Evolutionary conservation across 306 rosid species (phyloP).

Genomic region (Fagus sylvatica): DNA sequence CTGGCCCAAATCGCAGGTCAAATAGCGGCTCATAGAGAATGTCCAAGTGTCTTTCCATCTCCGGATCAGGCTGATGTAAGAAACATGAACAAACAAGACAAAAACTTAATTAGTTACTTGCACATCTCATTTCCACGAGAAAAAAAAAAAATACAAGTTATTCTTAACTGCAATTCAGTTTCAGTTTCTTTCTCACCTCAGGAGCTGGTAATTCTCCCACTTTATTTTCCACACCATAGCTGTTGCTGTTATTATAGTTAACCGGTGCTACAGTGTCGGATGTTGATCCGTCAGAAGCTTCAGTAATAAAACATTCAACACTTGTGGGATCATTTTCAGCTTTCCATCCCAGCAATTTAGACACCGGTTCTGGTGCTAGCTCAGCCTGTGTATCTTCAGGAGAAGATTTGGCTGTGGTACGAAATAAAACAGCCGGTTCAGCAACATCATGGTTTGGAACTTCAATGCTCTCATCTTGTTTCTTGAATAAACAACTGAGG

Average conservation of each 20-base stretch:
- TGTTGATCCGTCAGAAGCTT: constrained; percentile 41
- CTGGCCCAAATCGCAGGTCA: constrained; percentile 34
- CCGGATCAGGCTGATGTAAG: constrained; percentile 33
- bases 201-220: constrained; percentile 14
- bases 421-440: constrained; percentile 50
- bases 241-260: constrained; percentile 35
- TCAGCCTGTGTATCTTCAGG: constrained; percentile 53
- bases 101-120: not conserved
- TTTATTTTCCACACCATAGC: constrained; percentile 35
- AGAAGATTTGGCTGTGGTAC: constrained; percentile 43
- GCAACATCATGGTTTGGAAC: constrained; percentile 49
- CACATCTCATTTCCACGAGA: not conserved
- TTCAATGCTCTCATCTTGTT: constrained; percentile 68
- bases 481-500: constrained; percentile 83
- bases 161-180: constrained; percentile 2
- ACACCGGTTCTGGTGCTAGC: constrained; percentile 36
- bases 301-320: constrained; percentile 17
- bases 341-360: constrained; percentile 44
- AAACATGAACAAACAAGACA: constrained; percentile 9
- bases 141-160: not conserved
- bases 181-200: constrained; percentile 41
- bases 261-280: constrained; percentile 40
- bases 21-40: no score
- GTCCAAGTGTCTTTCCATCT: constrained; percentile 26
- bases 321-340: constrained; percentile 34